A percentile compares a stretch with the other conserved stretches of the same genome.
phyloP scores from a whole-genome alignment of 2,329 filamentous ascomycete genomes.

The Penicillium sp. region DNA sequence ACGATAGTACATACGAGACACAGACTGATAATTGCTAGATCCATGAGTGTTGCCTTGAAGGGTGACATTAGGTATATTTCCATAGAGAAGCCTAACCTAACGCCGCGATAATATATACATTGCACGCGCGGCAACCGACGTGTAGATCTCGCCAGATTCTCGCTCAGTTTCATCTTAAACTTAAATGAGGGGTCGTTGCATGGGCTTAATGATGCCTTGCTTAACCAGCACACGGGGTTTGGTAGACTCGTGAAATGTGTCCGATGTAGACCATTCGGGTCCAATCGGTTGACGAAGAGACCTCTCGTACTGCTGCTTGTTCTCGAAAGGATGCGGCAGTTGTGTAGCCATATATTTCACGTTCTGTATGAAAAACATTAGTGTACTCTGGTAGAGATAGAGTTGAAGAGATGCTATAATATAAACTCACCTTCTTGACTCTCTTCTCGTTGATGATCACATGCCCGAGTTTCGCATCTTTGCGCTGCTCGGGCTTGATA shows the following conservation, averaged over 20 bases:
- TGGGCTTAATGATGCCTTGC: slow-evolving; percentile 82
- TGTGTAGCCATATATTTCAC: slow-evolving; percentile 78
- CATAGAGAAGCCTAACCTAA: background rate
- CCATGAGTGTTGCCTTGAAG: background rate
- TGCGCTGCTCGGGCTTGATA: slow-evolving; percentile 69
- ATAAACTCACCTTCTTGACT: slow-evolving; percentile 68
- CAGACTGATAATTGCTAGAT: background rate
- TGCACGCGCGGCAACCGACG: background rate
- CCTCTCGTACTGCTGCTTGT: slow-evolving; percentile 81
- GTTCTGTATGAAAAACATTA: slow-evolving; percentile 53
- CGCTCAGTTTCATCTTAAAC: background rate
- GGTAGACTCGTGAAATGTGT: slow-evolving; percentile 82
- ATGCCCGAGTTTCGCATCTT: slow-evolving; percentile 74
- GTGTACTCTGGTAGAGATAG: background rate
- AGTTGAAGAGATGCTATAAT: slow-evolving; percentile 3
- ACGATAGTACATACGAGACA: background rate
- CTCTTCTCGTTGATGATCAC: slow-evolving; percentile 93
- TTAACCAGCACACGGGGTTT: slow-evolving; percentile 89
- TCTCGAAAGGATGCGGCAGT: slow-evolving; percentile 88
- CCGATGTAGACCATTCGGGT: slow-evolving; percentile 94
- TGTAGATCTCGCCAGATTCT: background rate
- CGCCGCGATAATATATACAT: background rate
- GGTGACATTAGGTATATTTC: background rate
- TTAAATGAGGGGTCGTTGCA: slow-evolving; percentile 68
- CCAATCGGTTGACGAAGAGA: slow-evolving; percentile 82